Evolutionary conservation across 2,329 filamentous ascomycete genomes (phyloP).

Genomic region (Stemphylium vesicarium): DNA sequence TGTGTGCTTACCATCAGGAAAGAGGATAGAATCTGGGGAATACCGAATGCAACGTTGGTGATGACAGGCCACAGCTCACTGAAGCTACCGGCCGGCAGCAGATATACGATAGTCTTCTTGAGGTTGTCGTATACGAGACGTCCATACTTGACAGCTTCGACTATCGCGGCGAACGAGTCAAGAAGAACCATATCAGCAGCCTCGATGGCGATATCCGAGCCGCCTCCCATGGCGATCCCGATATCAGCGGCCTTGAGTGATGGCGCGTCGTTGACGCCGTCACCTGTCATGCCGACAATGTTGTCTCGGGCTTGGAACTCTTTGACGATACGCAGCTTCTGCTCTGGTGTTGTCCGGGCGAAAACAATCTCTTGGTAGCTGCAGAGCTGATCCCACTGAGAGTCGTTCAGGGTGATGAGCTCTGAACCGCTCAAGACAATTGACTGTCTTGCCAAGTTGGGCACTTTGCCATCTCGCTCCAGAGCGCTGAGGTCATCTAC

Average conservation of each 20-base stretch:
- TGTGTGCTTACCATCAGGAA: slow-evolving; percentile 65
- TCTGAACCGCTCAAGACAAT: slow-evolving; percentile 53
- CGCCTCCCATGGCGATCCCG: slow-evolving; percentile 64
- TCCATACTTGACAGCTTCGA: slow-evolving; percentile 74
- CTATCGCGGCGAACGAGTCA: slow-evolving; percentile 74
- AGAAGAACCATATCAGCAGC: slow-evolving; percentile 68
- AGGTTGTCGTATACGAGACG: slow-evolving; percentile 81
- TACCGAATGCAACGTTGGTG: slow-evolving; percentile 73
- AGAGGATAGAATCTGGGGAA: slow-evolving; percentile 74
- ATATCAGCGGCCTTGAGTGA: slow-evolving; percentile 65
- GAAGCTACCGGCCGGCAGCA: slow-evolving; percentile 76
- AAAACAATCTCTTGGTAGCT: slow-evolving; percentile 77
- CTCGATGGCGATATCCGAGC: slow-evolving; percentile 67
- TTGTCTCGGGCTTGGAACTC: slow-evolving; percentile 70
- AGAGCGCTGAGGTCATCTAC: slow-evolving; percentile 64
- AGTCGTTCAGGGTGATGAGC: slow-evolving; percentile 67
- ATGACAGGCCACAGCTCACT: slow-evolving; percentile 77
- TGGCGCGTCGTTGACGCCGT: slow-evolving; percentile 59
- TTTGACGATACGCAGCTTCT: slow-evolving; percentile 80
- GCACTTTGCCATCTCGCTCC: slow-evolving; percentile 38
- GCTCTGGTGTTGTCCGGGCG: slow-evolving; percentile 73
- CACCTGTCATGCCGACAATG: slow-evolving; percentile 61
- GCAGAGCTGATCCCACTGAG: slow-evolving; percentile 72
- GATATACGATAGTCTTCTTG: slow-evolving; percentile 77
- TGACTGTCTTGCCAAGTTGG: slow-evolving; percentile 27